A percentile compares a stretch with the other conserved stretches of the same genome.
Evolutionary conservation across 164 flowering plant genomes (phyloP).

Genomic region (Nelumbo lutea): DNA sequence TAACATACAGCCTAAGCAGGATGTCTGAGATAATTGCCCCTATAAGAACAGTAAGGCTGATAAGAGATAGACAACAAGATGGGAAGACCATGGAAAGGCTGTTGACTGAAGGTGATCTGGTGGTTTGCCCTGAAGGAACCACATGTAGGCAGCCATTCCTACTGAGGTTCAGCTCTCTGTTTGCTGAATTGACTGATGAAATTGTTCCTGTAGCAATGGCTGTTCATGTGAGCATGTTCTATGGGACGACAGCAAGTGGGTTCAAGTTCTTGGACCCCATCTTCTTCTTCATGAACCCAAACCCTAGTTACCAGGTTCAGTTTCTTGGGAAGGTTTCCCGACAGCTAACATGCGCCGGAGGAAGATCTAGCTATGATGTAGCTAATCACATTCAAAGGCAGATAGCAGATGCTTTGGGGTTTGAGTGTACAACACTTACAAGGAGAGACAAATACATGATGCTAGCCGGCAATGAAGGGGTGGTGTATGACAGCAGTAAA

Average conservation of each 20-base stretch:
- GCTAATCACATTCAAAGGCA: conserved; percentile 20
- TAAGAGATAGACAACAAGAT: background rate
- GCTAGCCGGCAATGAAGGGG: conserved; percentile 4
- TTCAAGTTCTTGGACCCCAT: conserved; percentile 7
- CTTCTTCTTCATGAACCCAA: conserved; percentile 15
- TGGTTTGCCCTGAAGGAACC: conserved; percentile 11
- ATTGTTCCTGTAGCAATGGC: conserved; percentile 10
- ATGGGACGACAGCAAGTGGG: conserved; percentile 11
- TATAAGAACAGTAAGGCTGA: background rate
- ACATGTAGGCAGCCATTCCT: conserved; percentile 10
- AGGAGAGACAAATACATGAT: conserved; percentile 20
- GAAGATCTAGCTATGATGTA: conserved; percentile 14
- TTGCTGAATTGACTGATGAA: conserved; percentile 8
- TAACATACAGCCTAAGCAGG: background rate
- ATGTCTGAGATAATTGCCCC: background rate
- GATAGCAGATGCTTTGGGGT: conserved; percentile 17
- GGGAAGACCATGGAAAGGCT: background rate
- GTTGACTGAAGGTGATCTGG: conserved; percentile 1
- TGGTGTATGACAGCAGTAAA: background rate
- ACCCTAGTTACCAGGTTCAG: conserved; percentile 3
- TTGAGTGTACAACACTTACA: conserved; percentile 15
- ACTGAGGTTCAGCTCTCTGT: conserved; percentile 12
- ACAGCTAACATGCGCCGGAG: background rate
- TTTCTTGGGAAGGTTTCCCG: conserved; percentile 8
- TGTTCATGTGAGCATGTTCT: conserved; percentile 1